These are phyloP conservation scores for Mycosphaerella arachidis DNA, from an alignment of 2,329 filamentous ascomycete genomes.

Conservation along the genomic window DNA sequence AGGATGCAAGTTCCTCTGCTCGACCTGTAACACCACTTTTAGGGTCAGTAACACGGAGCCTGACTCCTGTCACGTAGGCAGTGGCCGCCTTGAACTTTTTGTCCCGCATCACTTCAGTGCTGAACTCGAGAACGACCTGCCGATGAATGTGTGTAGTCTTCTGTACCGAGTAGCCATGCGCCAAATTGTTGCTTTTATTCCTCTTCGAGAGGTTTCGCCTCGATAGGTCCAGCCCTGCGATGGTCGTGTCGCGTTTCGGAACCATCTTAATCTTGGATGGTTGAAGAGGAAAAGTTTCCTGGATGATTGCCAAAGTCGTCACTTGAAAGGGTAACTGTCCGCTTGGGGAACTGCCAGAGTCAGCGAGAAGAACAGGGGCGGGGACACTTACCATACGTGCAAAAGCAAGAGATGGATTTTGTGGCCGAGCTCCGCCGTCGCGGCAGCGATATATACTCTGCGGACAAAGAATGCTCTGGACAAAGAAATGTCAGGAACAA, in stretches of 20 bases:
- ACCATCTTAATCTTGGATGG: too few species aligned
- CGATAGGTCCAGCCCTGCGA: not conserved
- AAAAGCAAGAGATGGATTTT: too few species aligned
- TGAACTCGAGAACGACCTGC: not conserved
- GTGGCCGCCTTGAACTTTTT: not conserved
- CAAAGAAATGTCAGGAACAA: too few species aligned
- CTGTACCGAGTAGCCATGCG: not conserved
- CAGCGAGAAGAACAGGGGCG: too few species aligned
- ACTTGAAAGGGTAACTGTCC: too few species aligned
- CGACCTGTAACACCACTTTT: not conserved
- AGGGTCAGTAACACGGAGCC: not conserved
- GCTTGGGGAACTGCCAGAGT: too few species aligned
- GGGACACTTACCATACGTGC: too few species aligned
- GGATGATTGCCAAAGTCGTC: too few species aligned
- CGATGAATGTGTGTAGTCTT: not conserved
- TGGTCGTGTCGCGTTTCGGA: not conserved
- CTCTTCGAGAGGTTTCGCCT: not conserved
- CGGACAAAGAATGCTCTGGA: too few species aligned
- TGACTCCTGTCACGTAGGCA: not conserved
- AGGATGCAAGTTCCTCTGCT: not conserved
- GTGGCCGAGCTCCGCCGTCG: too few species aligned
- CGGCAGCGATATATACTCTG: too few species aligned
- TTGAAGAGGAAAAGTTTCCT: too few species aligned
- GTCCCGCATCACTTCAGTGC: not conserved
- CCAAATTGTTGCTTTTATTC: not conserved